Conservation (phyloP, 768 basidiomycete genomes). For the Mycena indigotica region DNA sequence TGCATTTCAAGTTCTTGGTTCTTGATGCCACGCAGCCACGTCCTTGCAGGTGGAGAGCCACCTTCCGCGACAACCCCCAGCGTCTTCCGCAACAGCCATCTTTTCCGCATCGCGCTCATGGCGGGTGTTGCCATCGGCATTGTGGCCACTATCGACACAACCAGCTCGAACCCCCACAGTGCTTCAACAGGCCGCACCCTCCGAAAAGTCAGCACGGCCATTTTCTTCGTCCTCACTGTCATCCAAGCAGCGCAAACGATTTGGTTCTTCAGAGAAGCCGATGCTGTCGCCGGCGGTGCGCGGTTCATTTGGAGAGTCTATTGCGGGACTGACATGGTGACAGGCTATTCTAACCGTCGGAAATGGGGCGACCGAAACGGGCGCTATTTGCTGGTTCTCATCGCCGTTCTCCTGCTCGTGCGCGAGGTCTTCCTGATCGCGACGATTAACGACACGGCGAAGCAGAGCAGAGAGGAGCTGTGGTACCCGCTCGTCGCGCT, state of each 20-base stretch:
- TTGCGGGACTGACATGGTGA: neutral
- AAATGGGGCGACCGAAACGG: constrained; percentile 26
- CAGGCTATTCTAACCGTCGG: constrained; percentile 22
- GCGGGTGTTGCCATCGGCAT: constrained; percentile 40
- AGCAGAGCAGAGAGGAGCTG: constrained; percentile 30
- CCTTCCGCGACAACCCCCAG: neutral
- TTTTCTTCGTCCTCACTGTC: constrained; percentile 41
- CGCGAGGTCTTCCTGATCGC: constrained; percentile 35
- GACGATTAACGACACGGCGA: constrained; percentile 12
- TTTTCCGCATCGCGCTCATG: constrained; percentile 34
- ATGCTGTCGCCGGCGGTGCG: neutral
- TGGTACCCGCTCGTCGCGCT: constrained; percentile 37
- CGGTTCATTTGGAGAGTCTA: neutral
- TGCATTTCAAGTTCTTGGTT: no score
- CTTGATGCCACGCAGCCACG: no score
- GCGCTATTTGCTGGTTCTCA: constrained; percentile 30
- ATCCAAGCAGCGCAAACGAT: constrained; percentile 36
- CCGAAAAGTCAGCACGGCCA: constrained; percentile 35
- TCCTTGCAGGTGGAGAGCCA: neutral
- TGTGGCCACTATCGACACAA: constrained; percentile 26
- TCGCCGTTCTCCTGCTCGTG: constrained; percentile 28
- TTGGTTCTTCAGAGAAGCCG: neutral
- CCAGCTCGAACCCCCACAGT: constrained; percentile 18
- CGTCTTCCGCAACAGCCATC: constrained; percentile 31
- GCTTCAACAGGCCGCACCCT: constrained; percentile 27